Conservation (phyloP, 2,329 filamentous ascomycete genomes). For the Colletotrichum aenigma region DNA sequence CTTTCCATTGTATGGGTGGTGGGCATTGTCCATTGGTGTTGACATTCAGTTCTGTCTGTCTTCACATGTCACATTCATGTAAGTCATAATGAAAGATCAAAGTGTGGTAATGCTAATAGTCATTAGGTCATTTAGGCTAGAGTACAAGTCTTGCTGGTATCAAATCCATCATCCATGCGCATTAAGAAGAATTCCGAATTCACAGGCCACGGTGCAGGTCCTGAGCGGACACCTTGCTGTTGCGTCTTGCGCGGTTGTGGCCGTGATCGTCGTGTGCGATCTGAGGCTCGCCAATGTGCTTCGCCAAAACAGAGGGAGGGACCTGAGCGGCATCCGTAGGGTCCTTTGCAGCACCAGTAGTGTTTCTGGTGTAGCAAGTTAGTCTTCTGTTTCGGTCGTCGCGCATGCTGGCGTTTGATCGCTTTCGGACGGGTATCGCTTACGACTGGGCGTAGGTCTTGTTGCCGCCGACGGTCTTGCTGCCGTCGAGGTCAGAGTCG, state of each 20-base stretch:
- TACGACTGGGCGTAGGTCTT: conserved; percentile 48
- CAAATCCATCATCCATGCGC: not conserved
- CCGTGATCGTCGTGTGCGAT: conserved; percentile 47
- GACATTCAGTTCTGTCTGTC: no score
- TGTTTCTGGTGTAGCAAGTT: conserved; percentile 17
- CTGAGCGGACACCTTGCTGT: conserved; percentile 51
- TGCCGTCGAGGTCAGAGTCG: conserved; percentile 59
- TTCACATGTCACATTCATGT: not conserved
- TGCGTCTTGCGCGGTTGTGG: conserved; percentile 49
- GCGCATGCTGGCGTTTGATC: not conserved
- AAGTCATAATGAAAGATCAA: not conserved
- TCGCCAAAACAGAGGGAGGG: conserved; percentile 56
- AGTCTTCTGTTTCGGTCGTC: conserved; percentile 20
- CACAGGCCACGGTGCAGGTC: conserved; percentile 53
- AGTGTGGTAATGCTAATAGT: not conserved
- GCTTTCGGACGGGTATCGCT: conserved; percentile 24
- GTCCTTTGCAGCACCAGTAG: conserved; percentile 37
- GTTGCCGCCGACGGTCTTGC: conserved; percentile 58
- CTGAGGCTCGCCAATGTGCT: conserved; percentile 49
- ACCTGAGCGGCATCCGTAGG: conserved; percentile 62
- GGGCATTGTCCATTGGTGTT: no score
- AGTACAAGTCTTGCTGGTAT: conserved; percentile 9
- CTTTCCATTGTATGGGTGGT: no score
- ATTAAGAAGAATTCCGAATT: conserved; percentile 5
- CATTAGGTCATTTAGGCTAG: conserved; percentile 17